Base-by-base conservation (phyloP, 495 filamentous ascomycete genomes). In the Sporormia fimetaria region DNA sequence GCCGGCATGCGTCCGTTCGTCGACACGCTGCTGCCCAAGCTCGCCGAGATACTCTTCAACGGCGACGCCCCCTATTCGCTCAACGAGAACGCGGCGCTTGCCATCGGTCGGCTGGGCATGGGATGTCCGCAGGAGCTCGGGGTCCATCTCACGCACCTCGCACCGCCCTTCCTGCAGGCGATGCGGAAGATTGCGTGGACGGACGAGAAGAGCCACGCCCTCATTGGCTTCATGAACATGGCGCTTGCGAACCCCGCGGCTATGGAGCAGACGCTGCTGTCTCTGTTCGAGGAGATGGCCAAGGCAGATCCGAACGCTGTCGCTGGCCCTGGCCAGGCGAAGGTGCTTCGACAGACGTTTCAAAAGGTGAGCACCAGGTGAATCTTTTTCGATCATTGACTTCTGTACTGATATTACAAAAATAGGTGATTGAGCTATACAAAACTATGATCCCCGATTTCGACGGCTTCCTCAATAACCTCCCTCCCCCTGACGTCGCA, bases 61-160 rank as follows among this genome's bases (percentile, higher is more conserved):
- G 75, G 78, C 1, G 77, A 82, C 51, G 79, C 95, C 10, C 87
- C 92, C n/a, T 74, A 77, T 51, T 92, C 87, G 0, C 81, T 99
- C 8, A 81, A 80, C 33, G 92, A 96, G 58, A 96, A 96, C 57
- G 88, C 90, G 1, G 87, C 87, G 3, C 90, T 94, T 58, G 87
- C 88, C 7, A 65, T 99, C 10, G 92, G 90, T 14, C 74, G 90
- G 23, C 68, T 99, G 18, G 90, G 92, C 6, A 70, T 94, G n/a
- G 79, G 77, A 42, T 83, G 80, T 52, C 69, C 80, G 20, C 76
- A 80, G 16, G 64, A 77, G 24, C 68, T 96, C 27, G 83, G 87
- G 0, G 81, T 86, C 7, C 80, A 83, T 27, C 71, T 99, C n/a
- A 67, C 74, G 23, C 76, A 71, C 28, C 92, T 88, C 46, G 86